These are phyloP conservation scores for Saussurea involucrata DNA, from an alignment of 129 eudicot genomes.

Conservation along the genomic window DNA sequence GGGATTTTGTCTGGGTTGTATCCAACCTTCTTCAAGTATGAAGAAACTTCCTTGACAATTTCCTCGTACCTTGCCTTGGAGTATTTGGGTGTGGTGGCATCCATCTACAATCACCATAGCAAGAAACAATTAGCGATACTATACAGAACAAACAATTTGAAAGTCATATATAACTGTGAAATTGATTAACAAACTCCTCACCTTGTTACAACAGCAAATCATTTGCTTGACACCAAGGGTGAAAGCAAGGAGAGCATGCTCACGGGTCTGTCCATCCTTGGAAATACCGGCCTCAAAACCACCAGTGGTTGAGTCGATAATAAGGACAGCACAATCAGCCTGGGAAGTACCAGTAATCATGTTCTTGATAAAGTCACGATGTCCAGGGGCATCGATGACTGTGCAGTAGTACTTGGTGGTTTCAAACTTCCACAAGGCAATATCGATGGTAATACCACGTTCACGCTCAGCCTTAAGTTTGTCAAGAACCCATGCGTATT, in stretches of 20 bases:
- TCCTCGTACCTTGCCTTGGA: slow-evolving; percentile 44
- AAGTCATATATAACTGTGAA: background rate
- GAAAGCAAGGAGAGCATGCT: slow-evolving; percentile 59
- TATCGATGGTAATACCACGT: slow-evolving; percentile 64
- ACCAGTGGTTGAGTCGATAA: slow-evolving; percentile 61
- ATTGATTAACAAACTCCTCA: background rate
- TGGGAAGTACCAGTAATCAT: slow-evolving; percentile 67
- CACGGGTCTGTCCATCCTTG: slow-evolving; percentile 61
- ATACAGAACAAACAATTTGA: background rate
- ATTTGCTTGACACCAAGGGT: slow-evolving; percentile 65
- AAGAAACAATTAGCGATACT: background rate
- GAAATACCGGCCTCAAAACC: slow-evolving; percentile 62
- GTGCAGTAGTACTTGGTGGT: slow-evolving; percentile 69
- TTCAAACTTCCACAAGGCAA: slow-evolving; percentile 60
- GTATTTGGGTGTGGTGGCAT: slow-evolving; percentile 51
- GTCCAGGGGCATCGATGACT: slow-evolving; percentile 60
- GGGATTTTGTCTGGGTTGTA: slow-evolving; percentile 53
- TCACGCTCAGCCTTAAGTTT: slow-evolving; percentile 70
- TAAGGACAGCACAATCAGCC: slow-evolving; percentile 58
- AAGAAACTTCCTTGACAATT: slow-evolving; percentile 48
- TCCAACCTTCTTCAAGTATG: slow-evolving; percentile 51
- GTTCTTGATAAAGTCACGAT: slow-evolving; percentile 57
- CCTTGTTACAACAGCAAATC: slow-evolving; percentile 58
- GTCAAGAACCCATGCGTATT: slow-evolving; percentile 64
- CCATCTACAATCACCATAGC: slow-evolving; percentile 23